Percentiles rank a stretch among this genome's conserved stretches.
These are phyloP conservation scores for Hylodesmum podocarpum DNA, from an alignment of 306 rosid species.

Conservation along the genomic window DNA sequence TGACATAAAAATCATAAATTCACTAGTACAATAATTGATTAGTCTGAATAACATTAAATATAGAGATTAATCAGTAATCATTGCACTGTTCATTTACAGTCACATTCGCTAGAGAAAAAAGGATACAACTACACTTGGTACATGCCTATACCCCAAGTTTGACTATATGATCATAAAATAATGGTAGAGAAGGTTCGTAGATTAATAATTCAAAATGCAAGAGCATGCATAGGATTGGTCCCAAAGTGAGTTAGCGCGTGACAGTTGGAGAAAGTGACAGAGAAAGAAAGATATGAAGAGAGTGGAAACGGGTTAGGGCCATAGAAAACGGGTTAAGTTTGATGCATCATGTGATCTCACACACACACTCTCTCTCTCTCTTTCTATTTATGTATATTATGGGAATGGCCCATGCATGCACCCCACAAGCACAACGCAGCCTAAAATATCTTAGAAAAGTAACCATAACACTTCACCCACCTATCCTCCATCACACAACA, in stretches of 20 bases:
- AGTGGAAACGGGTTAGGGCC: slow-evolving; percentile 5
- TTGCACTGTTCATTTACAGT: too few species aligned
- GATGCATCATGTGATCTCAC: slow-evolving; percentile 35
- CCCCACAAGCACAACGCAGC: too few species aligned
- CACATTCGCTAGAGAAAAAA: too few species aligned
- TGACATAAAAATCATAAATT: too few species aligned
- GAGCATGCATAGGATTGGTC: neutral
- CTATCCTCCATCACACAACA: slow-evolving; percentile 9
- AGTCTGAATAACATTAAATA: too few species aligned
- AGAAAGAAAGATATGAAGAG: neutral
- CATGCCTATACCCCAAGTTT: too few species aligned
- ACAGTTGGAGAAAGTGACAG: neutral
- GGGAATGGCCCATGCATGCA: slow-evolving; percentile 32
- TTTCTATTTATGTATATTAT: neutral
- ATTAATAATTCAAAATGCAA: neutral
- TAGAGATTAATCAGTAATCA: too few species aligned
- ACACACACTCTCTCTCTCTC: neutral
- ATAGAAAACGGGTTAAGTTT: slow-evolving; percentile 15
- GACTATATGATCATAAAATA: too few species aligned
- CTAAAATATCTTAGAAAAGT: neutral
- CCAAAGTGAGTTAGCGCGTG: neutral
- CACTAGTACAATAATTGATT: too few species aligned
- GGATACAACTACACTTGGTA: too few species aligned
- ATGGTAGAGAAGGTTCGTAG: too few species aligned
- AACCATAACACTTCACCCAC: slow-evolving; percentile 17